Conservation (phyloP, 2,329 filamentous ascomycete species). For the Exserohilum rostratum region DNA sequence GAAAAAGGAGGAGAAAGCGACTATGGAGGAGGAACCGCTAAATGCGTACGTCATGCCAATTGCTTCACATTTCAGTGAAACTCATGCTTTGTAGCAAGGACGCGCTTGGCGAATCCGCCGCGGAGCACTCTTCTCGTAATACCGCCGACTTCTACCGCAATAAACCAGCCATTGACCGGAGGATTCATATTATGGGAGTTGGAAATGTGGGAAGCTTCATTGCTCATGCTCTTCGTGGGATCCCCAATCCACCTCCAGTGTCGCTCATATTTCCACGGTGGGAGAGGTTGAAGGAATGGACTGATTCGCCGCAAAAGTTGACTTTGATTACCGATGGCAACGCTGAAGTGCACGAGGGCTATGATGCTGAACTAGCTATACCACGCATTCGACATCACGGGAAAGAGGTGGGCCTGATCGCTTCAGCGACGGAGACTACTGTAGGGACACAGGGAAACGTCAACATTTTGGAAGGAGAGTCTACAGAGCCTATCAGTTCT, state of each 20-base stretch:
- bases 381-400: constrained; percentile 48
- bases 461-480: constrained; percentile 31
- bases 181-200: constrained; percentile 72
- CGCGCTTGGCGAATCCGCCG: constrained; percentile 18
- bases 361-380: constrained; percentile 53
- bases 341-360: constrained; percentile 49
- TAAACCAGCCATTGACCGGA: constrained; percentile 33
- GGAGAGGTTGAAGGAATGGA: constrained; percentile 55
- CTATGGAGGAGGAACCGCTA: constrained; percentile 20
- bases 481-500: constrained; percentile 65
- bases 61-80: background rate
- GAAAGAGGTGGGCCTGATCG: constrained; percentile 34
- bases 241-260: constrained; percentile 70
- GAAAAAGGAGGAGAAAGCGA: constrained; percentile 26
- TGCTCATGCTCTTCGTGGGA: constrained; percentile 71
- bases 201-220: constrained; percentile 83
- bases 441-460: background rate
- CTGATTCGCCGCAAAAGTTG: constrained; percentile 51
- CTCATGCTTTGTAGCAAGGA: constrained; percentile 23
- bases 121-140: constrained; percentile 4
- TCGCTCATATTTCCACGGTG: constrained; percentile 76
- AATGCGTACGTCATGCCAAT: constrained; percentile 12
- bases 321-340: constrained; percentile 54
- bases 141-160: constrained; percentile 43
- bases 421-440: constrained; percentile 12